phyloP scores from a whole-genome alignment of 768 basidiomycete species.

The Collybiopsis confluens region DNA sequence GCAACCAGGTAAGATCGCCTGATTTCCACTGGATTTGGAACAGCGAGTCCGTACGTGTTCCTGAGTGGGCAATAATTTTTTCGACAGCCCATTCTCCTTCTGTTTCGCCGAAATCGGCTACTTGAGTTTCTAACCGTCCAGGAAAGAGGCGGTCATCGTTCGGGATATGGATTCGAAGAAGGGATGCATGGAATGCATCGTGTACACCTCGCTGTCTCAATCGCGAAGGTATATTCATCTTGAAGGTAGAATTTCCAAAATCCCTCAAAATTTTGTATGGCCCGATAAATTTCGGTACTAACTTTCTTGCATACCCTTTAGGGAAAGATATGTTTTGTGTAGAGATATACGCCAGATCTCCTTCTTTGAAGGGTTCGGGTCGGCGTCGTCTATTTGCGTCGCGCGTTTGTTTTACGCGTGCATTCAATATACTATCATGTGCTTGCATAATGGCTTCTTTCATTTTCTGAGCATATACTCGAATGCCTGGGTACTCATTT shows the following conservation, averaged over 20 bases:
- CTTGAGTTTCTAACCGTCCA: constrained; percentile 11
- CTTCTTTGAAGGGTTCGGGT: constrained; percentile 16
- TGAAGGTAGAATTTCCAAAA: too few relatives aligned
- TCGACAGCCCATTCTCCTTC: too few relatives aligned
- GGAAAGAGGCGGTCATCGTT: constrained; percentile 28
- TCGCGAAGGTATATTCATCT: too few relatives aligned
- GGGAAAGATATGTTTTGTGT: too few relatives aligned
- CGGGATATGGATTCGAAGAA: constrained; percentile 16
- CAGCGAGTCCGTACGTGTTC: constrained; percentile 15
- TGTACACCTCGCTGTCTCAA: too few relatives aligned
- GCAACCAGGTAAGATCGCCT: constrained; percentile 24
- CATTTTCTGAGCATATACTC: too few relatives aligned
- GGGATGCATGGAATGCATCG: constrained; percentile 27
- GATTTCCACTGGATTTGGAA: constrained; percentile 23
- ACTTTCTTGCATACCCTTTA: too few relatives aligned
- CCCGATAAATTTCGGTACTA: too few relatives aligned
- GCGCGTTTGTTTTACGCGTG: constrained; percentile 24
- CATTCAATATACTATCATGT: constrained; percentile 27
- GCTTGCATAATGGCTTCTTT: constrained; percentile 27
- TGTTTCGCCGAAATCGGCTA: constrained; percentile 17
- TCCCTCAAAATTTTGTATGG: too few relatives aligned
- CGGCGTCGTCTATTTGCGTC: constrained; percentile 23
- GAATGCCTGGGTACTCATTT: too few relatives aligned
- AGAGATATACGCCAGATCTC: too few relatives aligned
- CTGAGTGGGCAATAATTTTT: constrained; percentile 19